Conservation (phyloP, 1,139 yeast genomes). For the Yamadazyma triangularis region DNA sequence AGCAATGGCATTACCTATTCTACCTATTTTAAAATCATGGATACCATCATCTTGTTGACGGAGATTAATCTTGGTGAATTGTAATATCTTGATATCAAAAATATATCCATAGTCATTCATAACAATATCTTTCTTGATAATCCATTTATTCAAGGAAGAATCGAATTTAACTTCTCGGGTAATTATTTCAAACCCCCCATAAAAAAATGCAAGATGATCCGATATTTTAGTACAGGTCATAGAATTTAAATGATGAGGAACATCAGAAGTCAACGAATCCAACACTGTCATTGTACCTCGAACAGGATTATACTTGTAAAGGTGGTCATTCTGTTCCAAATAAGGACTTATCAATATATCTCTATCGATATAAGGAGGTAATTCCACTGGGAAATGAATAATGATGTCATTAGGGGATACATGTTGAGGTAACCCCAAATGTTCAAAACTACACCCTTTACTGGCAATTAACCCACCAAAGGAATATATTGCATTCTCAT, state of each 20-base stretch:
- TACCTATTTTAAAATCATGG: slow-evolving; percentile 14
- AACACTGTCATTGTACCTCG: slow-evolving; percentile 30
- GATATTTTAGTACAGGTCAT: slow-evolving; percentile 30
- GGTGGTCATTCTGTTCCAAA: slow-evolving; percentile 23
- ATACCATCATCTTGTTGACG: slow-evolving; percentile 10
- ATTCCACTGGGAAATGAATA: slow-evolving; percentile 33
- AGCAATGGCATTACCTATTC: slow-evolving; percentile 21
- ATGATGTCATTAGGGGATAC: slow-evolving; percentile 29
- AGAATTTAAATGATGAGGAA: slow-evolving; percentile 27
- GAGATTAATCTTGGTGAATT: slow-evolving; percentile 27
- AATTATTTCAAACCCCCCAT: slow-evolving; percentile 36
- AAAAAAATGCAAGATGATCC: slow-evolving; percentile 33
- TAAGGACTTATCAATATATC: slow-evolving; percentile 35
- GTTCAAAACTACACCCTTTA: slow-evolving; percentile 17
- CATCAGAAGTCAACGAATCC: slow-evolving; percentile 18
- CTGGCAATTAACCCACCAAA: slow-evolving; percentile 36
- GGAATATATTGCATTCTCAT: slow-evolving; percentile 28
- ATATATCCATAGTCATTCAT: slow-evolving; percentile 36
- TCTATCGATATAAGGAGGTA: slow-evolving; percentile 38
- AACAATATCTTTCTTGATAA: slow-evolving; percentile 26
- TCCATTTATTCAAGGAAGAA: slow-evolving; percentile 29
- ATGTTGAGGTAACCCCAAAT: slow-evolving; percentile 32
- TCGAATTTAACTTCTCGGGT: slow-evolving; percentile 20
- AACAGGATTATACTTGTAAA: slow-evolving; percentile 27
- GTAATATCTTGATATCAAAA: slow-evolving; percentile 28